Conservation (phyloP, 2,329 filamentous ascomycete species). For the Penicillium olsonii region DNA sequence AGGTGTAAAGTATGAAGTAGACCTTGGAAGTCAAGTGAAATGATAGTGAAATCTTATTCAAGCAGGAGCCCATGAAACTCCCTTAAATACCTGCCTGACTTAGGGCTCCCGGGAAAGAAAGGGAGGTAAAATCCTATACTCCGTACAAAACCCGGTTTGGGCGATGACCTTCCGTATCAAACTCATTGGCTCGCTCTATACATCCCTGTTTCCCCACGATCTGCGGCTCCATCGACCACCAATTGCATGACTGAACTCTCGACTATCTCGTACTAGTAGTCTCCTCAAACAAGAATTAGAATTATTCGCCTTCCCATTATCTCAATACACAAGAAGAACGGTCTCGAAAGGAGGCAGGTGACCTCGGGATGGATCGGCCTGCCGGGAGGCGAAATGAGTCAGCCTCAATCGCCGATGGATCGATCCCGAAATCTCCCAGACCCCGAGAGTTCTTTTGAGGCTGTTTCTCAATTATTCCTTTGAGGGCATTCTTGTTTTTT, state of each 20-base stretch:
- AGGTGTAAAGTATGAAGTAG: no score
- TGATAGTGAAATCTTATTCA: no score
- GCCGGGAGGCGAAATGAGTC: constrained; percentile 2
- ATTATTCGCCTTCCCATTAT: constrained; percentile 33
- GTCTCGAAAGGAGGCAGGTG: constrained; percentile 19
- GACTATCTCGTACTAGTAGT: background rate
- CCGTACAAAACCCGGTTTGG: constrained; percentile 2
- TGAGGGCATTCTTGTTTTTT: no score
- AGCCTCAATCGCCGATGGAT: constrained; percentile 16
- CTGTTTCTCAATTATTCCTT: no score
- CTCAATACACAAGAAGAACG: constrained; percentile 12
- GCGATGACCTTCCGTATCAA: constrained; percentile 13
- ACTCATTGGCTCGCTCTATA: constrained; percentile 10
- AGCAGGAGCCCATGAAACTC: no score
- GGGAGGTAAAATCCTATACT: background rate
- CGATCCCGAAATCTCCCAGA: constrained; percentile 19
- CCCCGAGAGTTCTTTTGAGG: background rate
- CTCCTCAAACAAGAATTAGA: constrained; percentile 28
- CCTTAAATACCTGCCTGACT: constrained; percentile 8
- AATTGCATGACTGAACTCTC: background rate
- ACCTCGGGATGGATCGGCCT: constrained; percentile 28
- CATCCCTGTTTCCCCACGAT: background rate
- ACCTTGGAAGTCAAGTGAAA: background rate
- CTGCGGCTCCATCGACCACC: background rate
- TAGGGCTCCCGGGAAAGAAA: background rate